phyloP scores from a whole-genome alignment of 2,329 filamentous ascomycete genomes.

The Sphaceloma murrayae region DNA sequence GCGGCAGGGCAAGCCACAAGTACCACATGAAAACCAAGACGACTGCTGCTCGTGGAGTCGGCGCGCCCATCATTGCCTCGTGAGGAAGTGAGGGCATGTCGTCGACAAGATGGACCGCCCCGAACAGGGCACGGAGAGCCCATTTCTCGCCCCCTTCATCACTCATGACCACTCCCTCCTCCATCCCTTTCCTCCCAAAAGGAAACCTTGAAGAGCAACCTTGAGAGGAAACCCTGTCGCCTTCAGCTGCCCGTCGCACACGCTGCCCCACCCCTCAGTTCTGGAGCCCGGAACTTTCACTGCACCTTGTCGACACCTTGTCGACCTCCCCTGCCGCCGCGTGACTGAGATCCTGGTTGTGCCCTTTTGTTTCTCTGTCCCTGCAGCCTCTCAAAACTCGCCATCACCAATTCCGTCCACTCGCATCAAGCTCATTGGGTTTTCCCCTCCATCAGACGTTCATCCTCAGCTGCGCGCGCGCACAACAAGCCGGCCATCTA shows the following conservation, averaged over 20 bases:
- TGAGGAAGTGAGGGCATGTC: no score
- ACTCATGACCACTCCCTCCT: background rate
- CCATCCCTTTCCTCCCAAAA: no score
- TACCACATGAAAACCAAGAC: no score
- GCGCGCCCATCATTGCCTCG: conserved; percentile 11
- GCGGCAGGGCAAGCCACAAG: background rate
- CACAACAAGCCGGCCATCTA: no score
- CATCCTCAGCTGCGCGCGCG: no score
- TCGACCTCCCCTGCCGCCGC: conserved; percentile 4
- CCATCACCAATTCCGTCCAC: conserved; percentile 4
- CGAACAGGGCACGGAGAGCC: no score
- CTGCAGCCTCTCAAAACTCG: conserved; percentile 10
- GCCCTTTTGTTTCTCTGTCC: conserved; percentile 13
- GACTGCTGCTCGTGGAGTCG: no score
- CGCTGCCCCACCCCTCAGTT: conserved; percentile 4
- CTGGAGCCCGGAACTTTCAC: background rate
- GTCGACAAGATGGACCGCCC: no score
- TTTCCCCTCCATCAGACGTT: no score
- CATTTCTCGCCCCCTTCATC: background rate
- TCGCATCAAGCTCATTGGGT: background rate
- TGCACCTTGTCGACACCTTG: background rate
- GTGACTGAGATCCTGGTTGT: conserved; percentile 11
- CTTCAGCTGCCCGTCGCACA: background rate
- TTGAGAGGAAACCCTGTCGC: no score
- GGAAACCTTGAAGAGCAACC: no score